Base-by-base conservation (phyloP, 495 filamentous ascomycete species). In the Corynascus novoguineensis region DNA sequence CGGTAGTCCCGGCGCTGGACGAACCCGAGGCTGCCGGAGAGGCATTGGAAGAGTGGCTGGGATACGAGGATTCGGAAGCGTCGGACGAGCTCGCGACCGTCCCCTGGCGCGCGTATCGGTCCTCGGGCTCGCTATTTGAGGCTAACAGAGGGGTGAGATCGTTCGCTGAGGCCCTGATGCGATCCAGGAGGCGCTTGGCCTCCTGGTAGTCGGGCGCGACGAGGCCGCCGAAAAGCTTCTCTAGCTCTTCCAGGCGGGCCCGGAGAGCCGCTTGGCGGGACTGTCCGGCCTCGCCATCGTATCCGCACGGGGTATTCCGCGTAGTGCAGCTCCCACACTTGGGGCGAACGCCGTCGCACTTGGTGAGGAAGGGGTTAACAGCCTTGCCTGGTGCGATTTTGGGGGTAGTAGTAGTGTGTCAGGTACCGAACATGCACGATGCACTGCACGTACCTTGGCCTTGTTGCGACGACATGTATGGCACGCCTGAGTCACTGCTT, bases 271-370 rank as follows among this genome's bases (percentile, higher is more conserved):
- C 60, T 14, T 68, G 60, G 25, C 60, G 60, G 7, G 67, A 69
- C 40, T 69, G 67, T 46, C 67, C 65, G 4, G 48, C 65, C 22
- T 67, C 60, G 32, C 65, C 65, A n/a, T 68, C 62, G 29, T 68
- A 69, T 19, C 57, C 37, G 28, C 67, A 69, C 7, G 53, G 44
- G 12, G 50, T 42, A 3, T 37, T 38, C 40, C 60, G 62, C 15
- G 60, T 29, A 11, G 40, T 47, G 46, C 67, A 69, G 10, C 47
- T 58, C 11, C 62, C 50, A 50, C 67, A 69, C 48, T 57, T 51
- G 0, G 67, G 67, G 0, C 67, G 65, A 22, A 40, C 56, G 35
- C 67, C 65, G 42, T 69, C 67, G 19, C 67, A 69, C 67, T 61
- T 46, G 34, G 17, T 9, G 1, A 38, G 10, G 15, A 51, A 22